These are phyloP conservation scores for Astrephomene gubernaculifera DNA, from an alignment of 139 green algal species.

Conservation along the genomic window DNA sequence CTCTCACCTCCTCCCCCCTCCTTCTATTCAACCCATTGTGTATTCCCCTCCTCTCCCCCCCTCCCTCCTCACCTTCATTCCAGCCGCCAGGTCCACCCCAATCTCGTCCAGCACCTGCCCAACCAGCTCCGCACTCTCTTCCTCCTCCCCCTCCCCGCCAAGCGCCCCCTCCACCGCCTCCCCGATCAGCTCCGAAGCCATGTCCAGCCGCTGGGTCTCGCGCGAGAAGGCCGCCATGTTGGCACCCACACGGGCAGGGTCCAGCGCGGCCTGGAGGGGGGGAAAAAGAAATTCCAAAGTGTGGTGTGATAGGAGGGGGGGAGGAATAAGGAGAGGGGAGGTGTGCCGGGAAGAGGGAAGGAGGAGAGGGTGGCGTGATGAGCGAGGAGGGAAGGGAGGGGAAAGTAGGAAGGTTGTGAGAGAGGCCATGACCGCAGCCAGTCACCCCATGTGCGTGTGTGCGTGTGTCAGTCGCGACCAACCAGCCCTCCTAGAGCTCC, in stretches of 20 bases:
- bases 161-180: conserved; percentile 75
- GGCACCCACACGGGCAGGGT: conserved; percentile 58
- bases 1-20: background rate
- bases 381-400: background rate
- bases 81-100: conserved; percentile 74
- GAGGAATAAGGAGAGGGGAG: background rate
- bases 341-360: background rate
- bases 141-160: conserved; percentile 75
- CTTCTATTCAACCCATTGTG: background rate
- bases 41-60: background rate
- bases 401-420: background rate
- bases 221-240: conserved; percentile 73
- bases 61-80: conserved; percentile 45
- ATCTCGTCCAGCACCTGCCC: conserved; percentile 86
- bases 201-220: conserved; percentile 78
- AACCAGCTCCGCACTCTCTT: conserved; percentile 77
- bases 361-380: background rate
- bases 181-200: conserved; percentile 78
- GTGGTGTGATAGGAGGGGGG: background rate
- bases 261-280: conserved; percentile 33
- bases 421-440: background rate
- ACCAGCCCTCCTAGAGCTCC: too few relatives aligned
- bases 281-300: too few relatives aligned
- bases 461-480: background rate
- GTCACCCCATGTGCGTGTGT: background rate